Evolutionary conservation across 371 early-diverging fungal species (phyloP), one percentile per base, ranked within the genome.

Genomic region (Rhizomucor miehei): DNA sequence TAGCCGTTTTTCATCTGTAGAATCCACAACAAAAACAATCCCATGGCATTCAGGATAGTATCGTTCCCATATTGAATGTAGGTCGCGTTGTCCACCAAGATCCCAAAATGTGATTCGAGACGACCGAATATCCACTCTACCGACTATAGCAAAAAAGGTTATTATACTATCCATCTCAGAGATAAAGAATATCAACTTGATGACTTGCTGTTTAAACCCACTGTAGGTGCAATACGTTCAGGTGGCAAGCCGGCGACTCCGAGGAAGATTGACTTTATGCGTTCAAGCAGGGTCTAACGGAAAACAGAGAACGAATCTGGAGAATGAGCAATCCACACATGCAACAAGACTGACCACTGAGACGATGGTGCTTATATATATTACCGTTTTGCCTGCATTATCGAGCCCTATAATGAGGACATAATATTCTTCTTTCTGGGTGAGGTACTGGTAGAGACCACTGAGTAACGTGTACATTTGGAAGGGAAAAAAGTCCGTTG

Each of bases 21-120:
- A 85, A 65, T 98, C 98, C 1, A 95, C 84, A 0, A 95, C 94
- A 84, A 93, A 98, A 21, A 95, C 70, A 47, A 98, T 84, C 1
- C 87, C 98, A 62, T 98, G 98, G 50, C 91, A 88, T 66, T 94
- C 95, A n/a, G 80, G 52, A 63, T 94, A 98, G 73, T 98, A 98
- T 24, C 92, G 85, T 44, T 86, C 87, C 98, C 98, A 98, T 43
- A 98, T 86, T 5, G 83, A 71, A 20, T 86, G 93, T 44, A 98
- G 72, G 52, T 95, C 96, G 1, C 71, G 66, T 59, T 95, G 93
- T 1, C 98, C 98, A 6, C 97, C 98, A 19, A 98, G 75, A 78
- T 97, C 97, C 93, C 94, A 91, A 66, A 96, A 94, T 59, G 90
- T 92, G 37, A 97, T 62, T 44, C 86, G 75, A 19, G 82, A 65